These are phyloP conservation scores for Rhododendron vialii DNA, from an alignment of 148 eudicot genomes.

Conservation along the genomic window DNA sequence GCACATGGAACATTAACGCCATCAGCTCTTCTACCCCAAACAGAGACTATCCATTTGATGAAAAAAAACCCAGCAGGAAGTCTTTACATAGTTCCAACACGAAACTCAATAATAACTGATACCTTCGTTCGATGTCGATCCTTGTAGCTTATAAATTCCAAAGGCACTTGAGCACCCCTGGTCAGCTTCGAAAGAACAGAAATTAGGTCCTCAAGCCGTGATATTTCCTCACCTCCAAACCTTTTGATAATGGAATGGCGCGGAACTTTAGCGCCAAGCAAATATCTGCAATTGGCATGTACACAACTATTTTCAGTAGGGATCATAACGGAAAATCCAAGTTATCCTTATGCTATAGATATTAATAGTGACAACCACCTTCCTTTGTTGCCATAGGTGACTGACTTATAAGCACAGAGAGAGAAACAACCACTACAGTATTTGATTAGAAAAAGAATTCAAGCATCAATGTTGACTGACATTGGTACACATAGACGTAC, in stretches of 20 bases:
- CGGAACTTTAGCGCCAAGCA: slow-evolving; percentile 91
- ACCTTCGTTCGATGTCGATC: slow-evolving; percentile 94
- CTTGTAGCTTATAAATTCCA: slow-evolving; percentile 67
- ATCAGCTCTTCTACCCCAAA: neutral
- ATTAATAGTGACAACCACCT: neutral
- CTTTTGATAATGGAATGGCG: slow-evolving; percentile 93
- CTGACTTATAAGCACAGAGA: neutral
- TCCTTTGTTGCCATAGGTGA: neutral
- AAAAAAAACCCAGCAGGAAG: neutral
- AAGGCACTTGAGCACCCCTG: slow-evolving; percentile 81
- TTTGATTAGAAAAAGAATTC: neutral
- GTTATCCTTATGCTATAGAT: neutral
- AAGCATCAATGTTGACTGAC: neutral
- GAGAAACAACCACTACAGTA: neutral
- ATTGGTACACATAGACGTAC: slow-evolving; percentile 30
- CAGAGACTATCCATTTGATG: neutral
- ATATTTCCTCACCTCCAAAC: slow-evolving; percentile 77
- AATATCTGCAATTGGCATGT: slow-evolving; percentile 46
- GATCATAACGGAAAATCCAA: neutral
- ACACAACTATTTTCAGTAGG: neutral
- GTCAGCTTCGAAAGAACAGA: slow-evolving; percentile 61
- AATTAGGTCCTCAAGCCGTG: slow-evolving; percentile 63
- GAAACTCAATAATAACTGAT: slow-evolving; percentile 12
- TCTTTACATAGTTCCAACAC: neutral
- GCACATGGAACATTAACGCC: neutral